These are phyloP conservation scores for Allium cepa DNA, from an alignment of 106 monocot genomes.

Conservation along the genomic window DNA sequence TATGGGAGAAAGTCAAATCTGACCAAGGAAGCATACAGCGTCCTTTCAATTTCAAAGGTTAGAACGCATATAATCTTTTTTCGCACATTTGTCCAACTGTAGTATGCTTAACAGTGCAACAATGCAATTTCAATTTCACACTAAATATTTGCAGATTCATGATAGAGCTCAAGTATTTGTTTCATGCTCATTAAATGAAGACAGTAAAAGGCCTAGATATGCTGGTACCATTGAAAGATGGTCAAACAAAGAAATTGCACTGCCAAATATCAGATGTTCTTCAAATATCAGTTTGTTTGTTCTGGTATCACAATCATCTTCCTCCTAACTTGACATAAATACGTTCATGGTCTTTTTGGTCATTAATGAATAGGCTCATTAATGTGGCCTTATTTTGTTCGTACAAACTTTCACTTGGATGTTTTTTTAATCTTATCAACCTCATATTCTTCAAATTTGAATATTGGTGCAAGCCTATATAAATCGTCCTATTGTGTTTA, in stretches of 20 bases:
- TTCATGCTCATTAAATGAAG: slow-evolving; percentile 45
- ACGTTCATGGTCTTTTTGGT: too few relatives aligned
- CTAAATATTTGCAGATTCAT: slow-evolving; percentile 54
- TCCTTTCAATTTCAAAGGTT: slow-evolving; percentile 88
- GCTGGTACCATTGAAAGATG: slow-evolving; percentile 84
- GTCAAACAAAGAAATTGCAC: slow-evolving; percentile 55
- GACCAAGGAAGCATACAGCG: not conserved
- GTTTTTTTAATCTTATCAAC: too few relatives aligned
- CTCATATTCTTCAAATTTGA: too few relatives aligned
- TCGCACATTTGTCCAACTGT: not conserved
- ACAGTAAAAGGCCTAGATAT: slow-evolving; percentile 26
- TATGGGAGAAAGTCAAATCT: slow-evolving; percentile 24
- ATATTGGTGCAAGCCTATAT: too few relatives aligned
- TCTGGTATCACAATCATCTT: slow-evolving; percentile 38
- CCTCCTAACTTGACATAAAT: not conserved
- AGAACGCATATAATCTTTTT: slow-evolving; percentile 3
- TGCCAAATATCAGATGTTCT: slow-evolving; percentile 65
- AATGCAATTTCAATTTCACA: not conserved
- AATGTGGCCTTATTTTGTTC: too few relatives aligned
- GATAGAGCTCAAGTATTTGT: slow-evolving; percentile 98
- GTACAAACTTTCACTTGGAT: too few relatives aligned
- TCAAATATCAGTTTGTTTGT: slow-evolving; percentile 59
- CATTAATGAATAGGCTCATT: too few relatives aligned
- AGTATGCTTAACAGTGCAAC: not conserved
- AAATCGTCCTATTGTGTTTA: too few relatives aligned